Evolutionary conservation across 1,284 basidiomycete genomes (phyloP).

Genomic region (Schizopora paradoxa): DNA sequence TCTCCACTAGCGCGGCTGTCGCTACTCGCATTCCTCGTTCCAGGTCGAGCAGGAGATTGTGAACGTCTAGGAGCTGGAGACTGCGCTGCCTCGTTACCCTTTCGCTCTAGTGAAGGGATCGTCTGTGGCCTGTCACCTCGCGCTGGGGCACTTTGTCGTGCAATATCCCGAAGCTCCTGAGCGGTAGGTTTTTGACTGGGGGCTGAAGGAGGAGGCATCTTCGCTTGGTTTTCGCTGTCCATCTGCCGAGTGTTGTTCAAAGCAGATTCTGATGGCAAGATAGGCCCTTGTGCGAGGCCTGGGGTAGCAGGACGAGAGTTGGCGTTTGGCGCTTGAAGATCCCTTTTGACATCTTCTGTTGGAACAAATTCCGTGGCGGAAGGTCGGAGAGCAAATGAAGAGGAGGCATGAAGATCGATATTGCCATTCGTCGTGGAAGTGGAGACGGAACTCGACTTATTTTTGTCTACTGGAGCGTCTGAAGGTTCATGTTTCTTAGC

Average conservation of each 20-base stretch:
- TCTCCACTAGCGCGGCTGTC: conserved; percentile 51
- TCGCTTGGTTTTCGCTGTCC: conserved; percentile 26
- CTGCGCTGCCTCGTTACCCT: conserved; percentile 47
- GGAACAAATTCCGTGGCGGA: conserved; percentile 1
- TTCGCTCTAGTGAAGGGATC: too few species aligned
- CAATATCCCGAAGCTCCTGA: conserved; percentile 73
- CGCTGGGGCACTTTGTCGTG: conserved; percentile 51
- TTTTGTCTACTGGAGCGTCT: conserved; percentile 5
- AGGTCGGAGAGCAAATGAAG: background rate
- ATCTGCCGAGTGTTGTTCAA: conserved; percentile 22
- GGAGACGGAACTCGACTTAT: background rate
- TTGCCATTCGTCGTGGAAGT: conserved; percentile 1
- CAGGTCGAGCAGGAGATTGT: conserved; percentile 58
- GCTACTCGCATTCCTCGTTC: conserved; percentile 62
- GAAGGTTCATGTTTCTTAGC: conserved; percentile 21
- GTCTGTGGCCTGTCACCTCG: conserved; percentile 36
- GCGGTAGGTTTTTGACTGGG: conserved; percentile 78
- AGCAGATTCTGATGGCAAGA: background rate
- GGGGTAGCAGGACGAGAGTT: conserved; percentile 11
- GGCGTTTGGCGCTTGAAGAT: conserved; percentile 9
- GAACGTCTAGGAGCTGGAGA: conserved; percentile 51
- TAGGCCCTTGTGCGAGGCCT: too few species aligned
- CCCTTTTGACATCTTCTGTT: conserved; percentile 14
- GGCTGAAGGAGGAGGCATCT: conserved; percentile 72
- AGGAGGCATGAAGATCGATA: conserved; percentile 4